Evolutionary conservation across 1,284 basidiomycete genomes (phyloP), one percentile per base, ranked within the genome.

Genomic region (Trichosporon ovoides): DNA sequence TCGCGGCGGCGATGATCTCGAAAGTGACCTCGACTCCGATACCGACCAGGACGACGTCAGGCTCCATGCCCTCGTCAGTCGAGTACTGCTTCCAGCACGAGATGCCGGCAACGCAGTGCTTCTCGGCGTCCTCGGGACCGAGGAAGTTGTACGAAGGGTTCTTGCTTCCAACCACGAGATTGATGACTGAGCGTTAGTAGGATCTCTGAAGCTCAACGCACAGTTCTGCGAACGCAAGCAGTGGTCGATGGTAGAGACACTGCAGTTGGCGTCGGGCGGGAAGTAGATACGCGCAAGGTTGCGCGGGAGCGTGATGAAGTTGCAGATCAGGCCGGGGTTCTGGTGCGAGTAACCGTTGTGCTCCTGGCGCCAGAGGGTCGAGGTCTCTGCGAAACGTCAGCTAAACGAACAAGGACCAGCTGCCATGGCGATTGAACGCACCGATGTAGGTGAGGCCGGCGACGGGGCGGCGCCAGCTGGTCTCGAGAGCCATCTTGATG

Each of bases 211-310:
- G 11, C 12, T n/a, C 16, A 9, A 63, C 69, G 61, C 49, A 73
- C 67, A 91, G 77, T 91, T 87, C 80, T 87, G 88, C 31, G 88
- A 85, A 50, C 86, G 79, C 62, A 94, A 74, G 67, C 88, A 91
- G 76, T 94, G 91, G 4, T 87, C 83, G 58, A 92, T 81, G 20
- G 78, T 79, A 40, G 86, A 87, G 58, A 92, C 77, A 77, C 87
- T 85, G 67, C 87, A 87, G 75, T 94, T 93, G 35, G 87, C 87
- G 71, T 94, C 91, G n/a, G 90, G 88, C 0, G 91, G 90, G 35
- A 94, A 81, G 74, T 93, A 94, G 38, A 94, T 87, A 13, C 91
- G 83, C 1, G 87, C 87, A 52, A 87, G 80, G 46, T 80, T 77
- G 16, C 87, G 82, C 63, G 91, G 91, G 60, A 93, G 77, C 65